Evolutionary conservation across 208 protist genomes (phyloP), one percentile per base, ranked within the genome.

Genomic region (Polymyxa betae): DNA sequence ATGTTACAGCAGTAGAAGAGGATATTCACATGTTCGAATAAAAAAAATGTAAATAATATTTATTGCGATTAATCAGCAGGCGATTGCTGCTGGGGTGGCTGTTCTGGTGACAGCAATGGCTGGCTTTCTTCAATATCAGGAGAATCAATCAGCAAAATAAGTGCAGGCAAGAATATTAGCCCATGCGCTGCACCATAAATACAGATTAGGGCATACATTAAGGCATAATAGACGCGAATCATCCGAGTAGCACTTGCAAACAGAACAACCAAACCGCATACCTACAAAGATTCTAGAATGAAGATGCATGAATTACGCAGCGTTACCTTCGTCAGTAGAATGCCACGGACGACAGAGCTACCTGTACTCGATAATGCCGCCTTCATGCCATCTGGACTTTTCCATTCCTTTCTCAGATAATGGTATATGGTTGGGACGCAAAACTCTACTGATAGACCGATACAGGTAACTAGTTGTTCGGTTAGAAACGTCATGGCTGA

Each of bases 401-500:
- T 29, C 20, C 54, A 16, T 29, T 5, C 5, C 16, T 16, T 82
- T 35, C 5, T 43, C 72, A 40, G 5, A 43, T 45, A 82, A 12
- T 43, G 72, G 72, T 82, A 43, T 20, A 82, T n/a, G n/a, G 35
- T 43, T 43, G 72, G 72, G 72, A 82, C 16, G 72, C 72, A 82
- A 43, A 82, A 82, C 72, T 82, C 72, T 12, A 82, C 72, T 20
- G 72, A 35, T 43, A 82, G n/a, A n/a, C 72, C 72, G 72, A 82
- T 12, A 43, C 72, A 35, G 5, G 72, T 82, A n/a, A 82, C 72
- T 43, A 82, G 24, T 29, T 29, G 24, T 29, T 24, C 12, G 24
- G n/a, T n/a, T n/a, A 60, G 5, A 60, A 60, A 60, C 24, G 12
- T 29, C 5, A 60, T 5, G 24, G 24, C 49, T 60, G 5, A 24